phyloP scores from a whole-genome alignment of 768 basidiomycete species.

The Termitomyces sp. region DNA sequence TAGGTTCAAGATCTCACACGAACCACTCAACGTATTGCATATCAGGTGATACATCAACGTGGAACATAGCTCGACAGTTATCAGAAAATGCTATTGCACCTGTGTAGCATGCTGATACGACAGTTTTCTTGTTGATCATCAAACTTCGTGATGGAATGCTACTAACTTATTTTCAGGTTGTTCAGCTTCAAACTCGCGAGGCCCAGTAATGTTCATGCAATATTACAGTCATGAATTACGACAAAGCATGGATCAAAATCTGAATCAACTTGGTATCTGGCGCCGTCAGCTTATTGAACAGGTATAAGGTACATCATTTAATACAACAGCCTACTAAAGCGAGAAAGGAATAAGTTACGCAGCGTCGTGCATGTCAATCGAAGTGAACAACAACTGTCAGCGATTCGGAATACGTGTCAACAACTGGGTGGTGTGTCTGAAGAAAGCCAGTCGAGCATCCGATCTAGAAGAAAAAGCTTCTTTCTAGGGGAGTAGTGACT shows the following conservation, averaged over 20 bases:
- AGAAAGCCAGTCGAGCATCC: not conserved
- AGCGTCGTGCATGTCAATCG: not conserved
- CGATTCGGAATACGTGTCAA: not conserved
- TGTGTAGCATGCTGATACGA: not conserved
- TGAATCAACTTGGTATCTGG: not conserved
- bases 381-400: not conserved
- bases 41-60: not conserved
- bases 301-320: slow-evolving; percentile 6
- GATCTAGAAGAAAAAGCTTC: not conserved
- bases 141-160: not conserved
- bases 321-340: slow-evolving; percentile 4
- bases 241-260: not conserved
- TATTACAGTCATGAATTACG: not conserved
- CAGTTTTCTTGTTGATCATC: not conserved
- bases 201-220: not conserved
- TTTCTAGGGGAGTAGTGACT: not conserved
- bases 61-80: not conserved
- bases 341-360: slow-evolving; percentile 6
- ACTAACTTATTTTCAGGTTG: too few relatives aligned
- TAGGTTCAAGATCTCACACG: too few relatives aligned
- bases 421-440: not conserved
- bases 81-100: not conserved
- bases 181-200: not conserved
- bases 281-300: not conserved
- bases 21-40: too few relatives aligned